Percentiles rank a stretch among this genome's conserved stretches.
phyloP scores from a whole-genome alignment of 2,329 filamentous ascomycete species.

The Trichophyton rubrum region DNA sequence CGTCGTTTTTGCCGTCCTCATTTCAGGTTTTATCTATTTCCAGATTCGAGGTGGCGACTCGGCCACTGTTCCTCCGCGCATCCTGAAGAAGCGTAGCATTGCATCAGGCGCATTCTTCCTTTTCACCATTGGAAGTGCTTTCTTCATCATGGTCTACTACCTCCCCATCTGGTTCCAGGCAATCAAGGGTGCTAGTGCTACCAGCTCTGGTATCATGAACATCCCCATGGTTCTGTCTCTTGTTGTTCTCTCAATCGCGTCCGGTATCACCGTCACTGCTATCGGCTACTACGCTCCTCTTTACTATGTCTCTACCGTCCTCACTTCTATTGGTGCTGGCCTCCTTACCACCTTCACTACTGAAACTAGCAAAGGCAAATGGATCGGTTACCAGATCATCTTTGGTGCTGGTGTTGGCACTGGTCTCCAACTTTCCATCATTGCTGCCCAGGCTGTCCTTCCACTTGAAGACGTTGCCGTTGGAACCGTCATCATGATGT shows the following conservation, averaged over 20 bases:
- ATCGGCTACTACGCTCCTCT: slow-evolving; percentile 18
- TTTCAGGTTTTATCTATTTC: slow-evolving; percentile 29
- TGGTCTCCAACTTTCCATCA: slow-evolving; percentile 15
- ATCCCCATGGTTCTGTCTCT: slow-evolving; percentile 28
- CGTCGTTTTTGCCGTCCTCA: slow-evolving; percentile 23
- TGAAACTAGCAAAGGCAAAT: slow-evolving; percentile 14
- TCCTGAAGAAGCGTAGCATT: slow-evolving; percentile 14
- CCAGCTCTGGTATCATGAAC: slow-evolving; percentile 24
- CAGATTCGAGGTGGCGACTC: slow-evolving; percentile 21
- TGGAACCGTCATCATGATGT: slow-evolving; percentile 17
- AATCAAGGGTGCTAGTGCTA: slow-evolving; percentile 29
- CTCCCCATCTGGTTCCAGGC: slow-evolving; percentile 33
- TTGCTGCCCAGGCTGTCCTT: slow-evolving; percentile 18
- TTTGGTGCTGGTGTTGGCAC: slow-evolving; percentile 17
- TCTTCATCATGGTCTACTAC: slow-evolving; percentile 15
- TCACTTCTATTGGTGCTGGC: slow-evolving; percentile 19
- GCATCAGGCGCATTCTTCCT: slow-evolving; percentile 6
- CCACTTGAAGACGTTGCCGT: slow-evolving; percentile 13
- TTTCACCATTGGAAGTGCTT: slow-evolving; percentile 6
- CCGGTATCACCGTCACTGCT: slow-evolving; percentile 8
- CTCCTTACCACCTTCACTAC: slow-evolving; percentile 21
- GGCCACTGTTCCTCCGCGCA: slow-evolving; percentile 22
- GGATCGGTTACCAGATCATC: slow-evolving; percentile 21
- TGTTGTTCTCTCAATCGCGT: slow-evolving; percentile 16
- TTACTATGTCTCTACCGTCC: slow-evolving; percentile 14